Conservation (phyloP, 257 asterid genomes). For the Fraxinus excelsior region DNA sequence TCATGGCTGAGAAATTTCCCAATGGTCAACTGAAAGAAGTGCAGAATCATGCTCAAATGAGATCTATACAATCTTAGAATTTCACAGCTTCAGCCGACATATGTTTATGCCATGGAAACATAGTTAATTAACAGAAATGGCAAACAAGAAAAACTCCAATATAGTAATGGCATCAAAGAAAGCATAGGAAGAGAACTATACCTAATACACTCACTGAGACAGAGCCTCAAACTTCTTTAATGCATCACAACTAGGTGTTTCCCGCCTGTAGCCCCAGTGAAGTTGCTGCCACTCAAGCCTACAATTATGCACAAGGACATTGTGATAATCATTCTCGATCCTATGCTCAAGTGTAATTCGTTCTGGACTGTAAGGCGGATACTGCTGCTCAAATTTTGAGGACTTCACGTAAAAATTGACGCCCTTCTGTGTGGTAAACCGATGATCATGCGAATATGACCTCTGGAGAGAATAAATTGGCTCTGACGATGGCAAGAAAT, state of each 20-base stretch:
- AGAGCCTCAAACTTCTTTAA: conserved; percentile 65
- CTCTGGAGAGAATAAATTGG: conserved; percentile 68
- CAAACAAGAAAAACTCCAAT: not conserved
- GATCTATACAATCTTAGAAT: not conserved
- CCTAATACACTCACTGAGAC: conserved; percentile 43
- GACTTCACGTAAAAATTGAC: conserved; percentile 77
- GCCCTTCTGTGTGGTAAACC: conserved; percentile 68
- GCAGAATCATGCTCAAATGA: conserved; percentile 8
- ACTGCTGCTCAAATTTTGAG: conserved; percentile 68
- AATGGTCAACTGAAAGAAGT: conserved; percentile 1
- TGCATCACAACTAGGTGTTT: conserved; percentile 85
- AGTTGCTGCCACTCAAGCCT: conserved; percentile 76
- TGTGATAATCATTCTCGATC: conserved; percentile 72
- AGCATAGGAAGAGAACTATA: conserved; percentile 1
- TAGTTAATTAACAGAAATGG: conserved; percentile 1
- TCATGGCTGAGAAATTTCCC: not conserved
- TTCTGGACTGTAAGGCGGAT: conserved; percentile 59
- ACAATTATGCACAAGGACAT: conserved; percentile 65
- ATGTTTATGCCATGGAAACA: conserved; percentile 6
- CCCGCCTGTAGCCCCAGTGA: conserved; percentile 79
- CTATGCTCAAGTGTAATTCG: conserved; percentile 59
- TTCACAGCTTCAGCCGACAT: conserved; percentile 1
- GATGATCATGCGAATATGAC: conserved; percentile 50
- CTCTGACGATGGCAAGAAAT: conserved; percentile 81
- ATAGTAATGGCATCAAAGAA: conserved; percentile 8